Base-by-base conservation (phyloP, 768 basidiomycete genomes). In the Panellus pusillus region DNA sequence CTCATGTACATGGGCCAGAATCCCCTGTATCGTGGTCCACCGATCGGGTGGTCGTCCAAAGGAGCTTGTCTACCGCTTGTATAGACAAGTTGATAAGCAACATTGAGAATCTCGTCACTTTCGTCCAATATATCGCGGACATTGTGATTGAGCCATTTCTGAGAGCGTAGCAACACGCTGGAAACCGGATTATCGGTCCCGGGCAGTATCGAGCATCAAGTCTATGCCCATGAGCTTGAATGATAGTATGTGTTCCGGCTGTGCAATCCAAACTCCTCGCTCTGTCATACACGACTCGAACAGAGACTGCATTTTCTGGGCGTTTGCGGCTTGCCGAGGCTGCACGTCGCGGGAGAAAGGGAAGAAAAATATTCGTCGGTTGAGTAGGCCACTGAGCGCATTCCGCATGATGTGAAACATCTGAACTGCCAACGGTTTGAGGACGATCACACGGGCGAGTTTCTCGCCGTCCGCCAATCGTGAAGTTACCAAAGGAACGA, bases 221-320 rank as follows among this genome's bases (percentile, higher is more conserved):
- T 48, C 47, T n/a, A 45, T 17, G 32, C 68, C 70, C 70, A 77
- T 73, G 15, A 83, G 67, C 57, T 73, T 71, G 53, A 78, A 76
- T 0, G 82, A 83, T 3, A 83, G 68, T 12, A 80, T 66, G 27
- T 83, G 79, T 42, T 83, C 81, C 0, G 81, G 82, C 43, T 83
- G 82, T 7, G 68, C 53, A 0, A 83, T 66, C 14, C 81, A 63
- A 17, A 83, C 57, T 0, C 81, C 81, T 9, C 69, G 63, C 17
- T 63, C 62, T 0, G 47, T 47, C 56, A 65, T 67, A 49, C 81
- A 83, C 37, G 70, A 66, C 24, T 63, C 48, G 58, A 74, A 71
- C 4, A 82, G 43, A 5, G 46, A 18, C 11, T 51, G 62, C 8
- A 81, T 68, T 6, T 42, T 45, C 1, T 47, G 15, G 6, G 66